Evolutionary conservation across 495 filamentous ascomycete species (phyloP), one percentile per base, ranked within the genome.

Genomic region (Hypoxylon fuscum): DNA sequence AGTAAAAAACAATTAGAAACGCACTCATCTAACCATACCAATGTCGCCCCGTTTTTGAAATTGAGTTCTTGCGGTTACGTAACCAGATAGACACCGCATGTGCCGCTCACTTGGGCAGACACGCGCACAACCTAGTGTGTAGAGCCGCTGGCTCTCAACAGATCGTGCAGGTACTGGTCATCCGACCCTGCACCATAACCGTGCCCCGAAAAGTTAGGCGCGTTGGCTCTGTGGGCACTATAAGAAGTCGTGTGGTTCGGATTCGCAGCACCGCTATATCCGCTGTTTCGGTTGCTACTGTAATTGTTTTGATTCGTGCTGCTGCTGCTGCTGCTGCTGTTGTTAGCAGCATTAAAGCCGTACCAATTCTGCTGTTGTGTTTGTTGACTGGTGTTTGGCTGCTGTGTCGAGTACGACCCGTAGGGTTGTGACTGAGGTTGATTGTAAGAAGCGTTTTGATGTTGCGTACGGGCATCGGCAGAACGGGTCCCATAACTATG

Each of bases 111-210:
- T n/a, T n/a, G n/a, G n/a, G n/a, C n/a, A n/a, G n/a, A n/a, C n/a
- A n/a, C n/a, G n/a, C n/a, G n/a, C n/a, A 29, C 9, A 23, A 51
- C 22, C 12, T 65, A 70, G 25, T 72, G 66, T 7, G 62, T 49
- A 18, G 69, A 55, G 34, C 55, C 55, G 35, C 38, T 42, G n/a
- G 53, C 55, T 43, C 67, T 50, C 2, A 70, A 31, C 3, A 70
- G 50, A 23, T 70, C 66, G 29, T 68, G 70, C n/a, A 70, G 43
- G 18, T 59, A 35, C 37, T 69, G 69, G n/a, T 72, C 69, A 11
- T 70, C 63, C 15, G 63, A 45, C 3, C 52, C 57, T 11, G 56
- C 45, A 7, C 60, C 51, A 25, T 60, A 55, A 35, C 50, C 54
- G 17, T 70, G 69, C 5, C 45, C 58, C 8, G 62, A 46, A 27